Base-by-base conservation (phyloP, 2,329 filamentous ascomycete genomes). In the Talaromyces sp. region DNA sequence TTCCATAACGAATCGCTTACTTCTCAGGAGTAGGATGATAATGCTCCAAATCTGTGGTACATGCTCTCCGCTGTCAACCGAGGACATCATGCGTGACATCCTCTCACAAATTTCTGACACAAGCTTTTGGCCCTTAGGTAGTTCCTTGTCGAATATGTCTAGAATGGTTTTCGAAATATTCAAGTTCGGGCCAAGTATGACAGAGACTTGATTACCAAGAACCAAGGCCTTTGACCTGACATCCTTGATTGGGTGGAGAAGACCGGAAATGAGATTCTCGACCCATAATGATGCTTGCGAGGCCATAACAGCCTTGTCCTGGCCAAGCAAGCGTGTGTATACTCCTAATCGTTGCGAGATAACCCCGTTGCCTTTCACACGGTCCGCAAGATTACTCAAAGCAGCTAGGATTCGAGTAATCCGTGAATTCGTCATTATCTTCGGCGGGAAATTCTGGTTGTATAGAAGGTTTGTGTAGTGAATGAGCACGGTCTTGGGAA, bases 1-100 rank as follows among this genome's bases (percentile, higher is more conserved):
- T 30, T 84, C 78, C 72, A 87, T 66, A 79, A 86, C 70, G 80
- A 81, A 66, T 73, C 87, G 75, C 77, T 86, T 77, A 64, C 76
- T 80, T 59, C 89, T 87, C 55, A 97, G 80, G 60, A 96, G 86
- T 1, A 96, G 82, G 6, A 94, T 86, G 2, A 96, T 81, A 40
- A 92, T 85, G 62, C 90, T 89, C 94, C 94, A 98, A 27, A 98
- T 91, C 66, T 92, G 90, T 5, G 95, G 93, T 0, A 96, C 92
- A 44, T 86, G 81, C 0, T 82, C 74, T 9, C 85, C 85, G 27
- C 85, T 83, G 12, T 87, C 83, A 65, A 87, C 84, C 30, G 78
- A 76, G 5, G 78, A 69, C 66, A 89, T 81, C 87, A 95, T 91
- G 10, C 82, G 79, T 61, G 83, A 84, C 59, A 98, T 80, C 34